Evolutionary conservation across 2,329 filamentous ascomycete genomes (phyloP).

Genomic region (Cordyceps pruinosa): DNA sequence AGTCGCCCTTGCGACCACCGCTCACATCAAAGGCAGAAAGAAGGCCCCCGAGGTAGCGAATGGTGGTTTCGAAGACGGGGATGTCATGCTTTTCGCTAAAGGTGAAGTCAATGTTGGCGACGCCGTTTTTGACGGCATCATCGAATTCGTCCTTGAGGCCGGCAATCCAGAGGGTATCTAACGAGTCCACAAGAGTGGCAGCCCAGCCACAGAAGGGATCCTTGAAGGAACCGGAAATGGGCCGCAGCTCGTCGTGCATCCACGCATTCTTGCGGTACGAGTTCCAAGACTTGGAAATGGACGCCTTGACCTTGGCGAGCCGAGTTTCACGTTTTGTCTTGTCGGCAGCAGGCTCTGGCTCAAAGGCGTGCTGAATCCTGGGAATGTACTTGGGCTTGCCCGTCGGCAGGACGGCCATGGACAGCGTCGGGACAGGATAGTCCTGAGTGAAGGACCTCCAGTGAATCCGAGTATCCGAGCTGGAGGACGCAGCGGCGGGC

Average conservation of each 20-base stretch:
- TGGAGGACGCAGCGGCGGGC: background rate
- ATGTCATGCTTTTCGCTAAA: conserved; percentile 55
- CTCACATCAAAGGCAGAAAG: conserved; percentile 83
- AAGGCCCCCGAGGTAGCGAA: conserved; percentile 83
- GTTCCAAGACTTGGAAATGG: conserved; percentile 72
- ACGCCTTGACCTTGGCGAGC: conserved; percentile 59
- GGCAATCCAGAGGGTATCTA: conserved; percentile 87
- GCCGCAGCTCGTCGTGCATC: conserved; percentile 78
- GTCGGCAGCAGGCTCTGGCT: conserved; percentile 52
- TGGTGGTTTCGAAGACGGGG: conserved; percentile 88
- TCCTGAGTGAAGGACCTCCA: conserved; percentile 71
- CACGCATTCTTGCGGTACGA: conserved; percentile 77
- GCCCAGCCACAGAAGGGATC: conserved; percentile 92
- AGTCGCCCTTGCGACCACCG: conserved; percentile 46
- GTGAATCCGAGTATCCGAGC: conserved; percentile 33
- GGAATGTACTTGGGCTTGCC: conserved; percentile 64
- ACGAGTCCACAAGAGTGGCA: conserved; percentile 73
- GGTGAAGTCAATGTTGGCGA: conserved; percentile 76
- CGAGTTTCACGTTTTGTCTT: conserved; percentile 59
- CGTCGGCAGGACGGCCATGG: conserved; percentile 69
- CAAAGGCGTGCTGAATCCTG: conserved; percentile 68
- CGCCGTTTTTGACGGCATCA: conserved; percentile 58
- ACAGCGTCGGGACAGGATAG: conserved; percentile 66
- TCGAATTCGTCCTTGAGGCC: conserved; percentile 72
- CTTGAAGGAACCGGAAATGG: conserved; percentile 57